Evolutionary conservation across 805 yeast species (phyloP).

Genomic region (Candida schatavii): DNA sequence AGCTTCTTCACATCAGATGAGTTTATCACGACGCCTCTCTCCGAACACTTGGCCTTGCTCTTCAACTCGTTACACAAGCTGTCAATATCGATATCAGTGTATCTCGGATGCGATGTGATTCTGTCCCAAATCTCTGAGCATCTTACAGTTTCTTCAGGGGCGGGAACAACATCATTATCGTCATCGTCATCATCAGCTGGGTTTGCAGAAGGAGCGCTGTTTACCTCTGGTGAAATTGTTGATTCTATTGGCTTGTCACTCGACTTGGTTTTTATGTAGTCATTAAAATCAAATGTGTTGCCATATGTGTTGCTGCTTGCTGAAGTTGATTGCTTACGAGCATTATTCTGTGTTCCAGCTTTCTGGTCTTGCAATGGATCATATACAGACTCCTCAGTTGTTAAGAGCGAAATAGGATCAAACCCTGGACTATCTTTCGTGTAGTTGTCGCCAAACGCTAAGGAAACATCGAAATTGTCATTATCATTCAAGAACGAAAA

Average conservation of each 20-base stretch:
- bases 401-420: slow-evolving; percentile 43
- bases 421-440: slow-evolving; percentile 13
- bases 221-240: slow-evolving; percentile 1
- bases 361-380: slow-evolving; percentile 46
- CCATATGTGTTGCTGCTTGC: background rate
- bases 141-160: slow-evolving; percentile 56
- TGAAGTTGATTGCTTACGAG: background rate
- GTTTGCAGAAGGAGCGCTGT: slow-evolving; percentile 12
- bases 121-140: slow-evolving; percentile 98
- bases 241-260: slow-evolving; percentile 3
- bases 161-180: slow-evolving; percentile 59
- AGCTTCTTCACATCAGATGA: slow-evolving; percentile 70
- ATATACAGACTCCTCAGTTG: slow-evolving; percentile 55
- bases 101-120: slow-evolving; percentile 89
- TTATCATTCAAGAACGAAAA: slow-evolving; percentile 44
- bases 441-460: slow-evolving; percentile 42
- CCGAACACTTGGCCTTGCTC: slow-evolving; percentile 92
- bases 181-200: slow-evolving; percentile 21
- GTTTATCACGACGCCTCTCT: slow-evolving; percentile 84
- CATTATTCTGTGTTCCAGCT: too few species aligned
- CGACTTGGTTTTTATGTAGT: slow-evolving; percentile 20
- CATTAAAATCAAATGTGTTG: slow-evolving; percentile 32
- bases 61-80: slow-evolving; percentile 88
- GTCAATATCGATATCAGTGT: slow-evolving; percentile 90
- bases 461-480: slow-evolving; percentile 50